phyloP scores from a whole-genome alignment of 805 yeast species.

The Wickerhamomyces mucosus region DNA sequence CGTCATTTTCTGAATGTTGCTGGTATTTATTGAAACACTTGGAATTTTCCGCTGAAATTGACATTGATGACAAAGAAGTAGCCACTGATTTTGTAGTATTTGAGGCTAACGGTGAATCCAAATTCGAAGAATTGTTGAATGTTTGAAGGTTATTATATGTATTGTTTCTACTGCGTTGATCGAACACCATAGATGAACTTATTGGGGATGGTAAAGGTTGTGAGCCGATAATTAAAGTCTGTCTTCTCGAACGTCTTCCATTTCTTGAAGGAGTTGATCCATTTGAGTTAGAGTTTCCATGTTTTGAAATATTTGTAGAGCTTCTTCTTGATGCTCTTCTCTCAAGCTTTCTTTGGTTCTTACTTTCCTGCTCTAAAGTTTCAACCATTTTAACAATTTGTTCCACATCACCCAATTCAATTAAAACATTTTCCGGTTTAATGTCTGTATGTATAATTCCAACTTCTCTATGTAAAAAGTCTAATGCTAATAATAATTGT shows the following conservation, averaged over 20 bases:
- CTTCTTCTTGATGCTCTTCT: constrained; percentile 25
- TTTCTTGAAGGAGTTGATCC: constrained; percentile 19
- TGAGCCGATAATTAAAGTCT: constrained; percentile 77
- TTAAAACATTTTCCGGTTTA: constrained; percentile 67
- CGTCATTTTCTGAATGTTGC: background rate
- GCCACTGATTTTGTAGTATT: constrained; percentile 20
- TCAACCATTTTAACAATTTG: constrained; percentile 63
- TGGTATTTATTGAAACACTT: constrained; percentile 3
- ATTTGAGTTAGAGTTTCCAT: constrained; percentile 15
- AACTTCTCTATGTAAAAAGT: constrained; percentile 60
- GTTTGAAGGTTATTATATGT: no score
- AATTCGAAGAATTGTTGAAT: constrained; percentile 9
- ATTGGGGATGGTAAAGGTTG: constrained; percentile 90
- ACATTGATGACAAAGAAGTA: constrained; percentile 31
- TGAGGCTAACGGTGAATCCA: background rate
- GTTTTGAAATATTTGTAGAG: constrained; percentile 8
- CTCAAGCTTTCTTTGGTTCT: constrained; percentile 31
- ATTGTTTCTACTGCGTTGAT: background rate
- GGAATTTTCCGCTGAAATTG: constrained; percentile 24
- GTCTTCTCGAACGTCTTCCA: constrained; percentile 48
- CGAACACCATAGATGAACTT: constrained; percentile 30
- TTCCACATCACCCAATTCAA: constrained; percentile 79
- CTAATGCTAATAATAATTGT: constrained; percentile 65
- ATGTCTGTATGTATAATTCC: constrained; percentile 70
- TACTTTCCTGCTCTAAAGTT: constrained; percentile 42